Base-by-base conservation (phyloP, 202 grass and related monocot genomes). In the Elaeis oleifera region DNA sequence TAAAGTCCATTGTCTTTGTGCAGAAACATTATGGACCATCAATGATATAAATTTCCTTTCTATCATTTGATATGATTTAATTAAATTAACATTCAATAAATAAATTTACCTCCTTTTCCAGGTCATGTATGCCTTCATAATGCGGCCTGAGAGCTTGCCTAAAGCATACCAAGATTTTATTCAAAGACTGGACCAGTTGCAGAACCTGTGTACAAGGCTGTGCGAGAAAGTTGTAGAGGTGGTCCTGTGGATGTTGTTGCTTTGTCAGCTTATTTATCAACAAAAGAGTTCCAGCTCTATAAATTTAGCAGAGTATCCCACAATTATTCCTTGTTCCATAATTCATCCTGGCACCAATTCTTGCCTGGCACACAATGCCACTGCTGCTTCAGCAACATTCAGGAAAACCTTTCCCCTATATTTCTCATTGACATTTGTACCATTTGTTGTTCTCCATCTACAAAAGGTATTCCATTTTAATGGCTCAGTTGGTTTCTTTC, bases 71-170 rank as follows among this genome's bases (percentile, higher is more conserved):
- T 11, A 44, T 44, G 36, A 44, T 44, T 14, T 44, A 13, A 44
- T 44, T 13, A 44, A 44, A 44, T 29, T 28, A 63, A 2, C 18
- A 49, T 63, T 19, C 49, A 22, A 14, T 63, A 14, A 63, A 22
- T 63, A 18, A 39, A 23, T 23, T 53, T 67, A 26, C 54, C 23
- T n/a, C 13, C 72, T 86, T 83, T 28, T 14, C 2, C 78, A 99
- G 94, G 85, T 99, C 64, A 99, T 99, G 94, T 99, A 99, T 80
- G 72, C 85, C 64, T 99, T 99, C 73, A 85, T 99, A 50, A 99
- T 99, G 94, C 71, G 94, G 67, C 94, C 94, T 61, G 94, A 99
- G 70, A 92, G 85, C 84, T 83, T 99, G 73, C 94, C 94, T 53
- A 99, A 99, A 84, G 83, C 94, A 0, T 99, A 99, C 67, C 82